Evolutionary conservation across 495 filamentous ascomycete genomes (phyloP).

Genomic region (Aspergillus nanangensis): DNA sequence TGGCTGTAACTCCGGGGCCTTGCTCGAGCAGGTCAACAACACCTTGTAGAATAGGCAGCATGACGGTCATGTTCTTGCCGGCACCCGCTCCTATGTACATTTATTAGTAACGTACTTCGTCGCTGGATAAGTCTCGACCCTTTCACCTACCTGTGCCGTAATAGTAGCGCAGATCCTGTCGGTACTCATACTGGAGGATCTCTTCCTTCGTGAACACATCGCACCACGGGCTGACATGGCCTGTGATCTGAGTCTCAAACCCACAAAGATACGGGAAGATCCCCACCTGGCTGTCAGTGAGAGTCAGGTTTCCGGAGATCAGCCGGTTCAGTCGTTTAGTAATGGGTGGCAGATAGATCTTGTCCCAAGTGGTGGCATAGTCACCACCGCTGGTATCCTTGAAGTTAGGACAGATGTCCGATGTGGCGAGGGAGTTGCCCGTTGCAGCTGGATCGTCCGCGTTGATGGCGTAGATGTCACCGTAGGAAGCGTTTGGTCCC

Average conservation of each 20-base stretch:
- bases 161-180: slow-evolving; percentile 56
- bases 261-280: slow-evolving; percentile 58
- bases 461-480: slow-evolving; percentile 48
- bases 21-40: slow-evolving; percentile 42
- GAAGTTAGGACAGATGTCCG: slow-evolving; percentile 52
- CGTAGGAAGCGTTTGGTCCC: slow-evolving; percentile 42
- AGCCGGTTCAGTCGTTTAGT: slow-evolving; percentile 43
- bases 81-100: slow-evolving; percentile 50
- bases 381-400: slow-evolving; percentile 34
- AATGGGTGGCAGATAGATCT: slow-evolving; percentile 47
- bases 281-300: slow-evolving; percentile 43
- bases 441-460: slow-evolving; percentile 37
- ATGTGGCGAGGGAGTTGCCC: slow-evolving; percentile 51
- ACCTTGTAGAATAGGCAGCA: slow-evolving; percentile 47
- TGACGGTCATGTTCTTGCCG: slow-evolving; percentile 35
- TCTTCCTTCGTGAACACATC: slow-evolving; percentile 47
- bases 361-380: slow-evolving; percentile 36
- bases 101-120: too few relatives aligned
- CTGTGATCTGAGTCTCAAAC: slow-evolving; percentile 56
- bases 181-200: slow-evolving; percentile 52
- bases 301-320: slow-evolving; percentile 44
- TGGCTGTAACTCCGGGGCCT: slow-evolving; percentile 39
- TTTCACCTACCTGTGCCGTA: slow-evolving; percentile 39
- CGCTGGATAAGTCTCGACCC: too few relatives aligned
- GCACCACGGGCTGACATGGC: slow-evolving; percentile 50